These are phyloP conservation scores for Neurospora pannonica DNA, from an alignment of 495 filamentous ascomycete species.

Conservation along the genomic window DNA sequence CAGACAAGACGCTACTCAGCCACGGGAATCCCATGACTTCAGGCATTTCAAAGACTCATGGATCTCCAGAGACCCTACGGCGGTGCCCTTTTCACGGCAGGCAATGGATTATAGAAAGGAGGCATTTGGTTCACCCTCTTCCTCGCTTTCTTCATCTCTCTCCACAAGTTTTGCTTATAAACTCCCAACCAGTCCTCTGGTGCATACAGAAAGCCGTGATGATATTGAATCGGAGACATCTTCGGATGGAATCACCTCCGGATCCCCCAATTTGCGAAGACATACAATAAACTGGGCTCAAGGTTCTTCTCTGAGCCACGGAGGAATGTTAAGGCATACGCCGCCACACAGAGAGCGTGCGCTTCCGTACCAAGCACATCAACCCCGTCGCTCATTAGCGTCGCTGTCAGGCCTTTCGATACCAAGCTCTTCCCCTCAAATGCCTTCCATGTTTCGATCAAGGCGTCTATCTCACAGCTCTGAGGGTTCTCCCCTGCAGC, in stretches of 20 bases:
- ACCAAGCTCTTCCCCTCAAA: slow-evolving; percentile 46
- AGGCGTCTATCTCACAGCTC: slow-evolving; percentile 65
- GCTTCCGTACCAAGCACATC: slow-evolving; percentile 57
- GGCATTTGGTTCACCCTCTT: slow-evolving; percentile 32
- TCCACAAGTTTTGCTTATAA: slow-evolving; percentile 79
- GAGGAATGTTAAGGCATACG: slow-evolving; percentile 23
- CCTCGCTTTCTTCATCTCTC: slow-evolving; percentile 64
- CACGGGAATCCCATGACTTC: slow-evolving; percentile 1
- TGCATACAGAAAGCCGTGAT: slow-evolving; percentile 81
- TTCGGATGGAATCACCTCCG: slow-evolving; percentile 34
- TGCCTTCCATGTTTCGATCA: slow-evolving; percentile 44
- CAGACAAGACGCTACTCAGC: neutral
- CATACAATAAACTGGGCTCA: slow-evolving; percentile 31
- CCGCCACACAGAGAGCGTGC: slow-evolving; percentile 42
- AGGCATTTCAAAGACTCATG: slow-evolving; percentile 13
- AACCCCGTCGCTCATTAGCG: slow-evolving; percentile 64
- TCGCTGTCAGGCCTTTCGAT: slow-evolving; percentile 49
- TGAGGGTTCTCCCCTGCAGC: slow-evolving; percentile 67
- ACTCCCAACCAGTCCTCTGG: slow-evolving; percentile 84
- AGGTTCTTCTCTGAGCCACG: slow-evolving; percentile 17
- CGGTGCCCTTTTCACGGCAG: slow-evolving; percentile 28
- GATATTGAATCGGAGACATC: slow-evolving; percentile 57
- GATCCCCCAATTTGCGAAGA: slow-evolving; percentile 22
- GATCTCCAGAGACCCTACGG: slow-evolving; percentile 31
- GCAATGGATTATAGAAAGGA: slow-evolving; percentile 13